Evolutionary conservation across 2,329 filamentous ascomycete genomes (phyloP).

Genomic region (Gaeumannomyces sp.): DNA sequence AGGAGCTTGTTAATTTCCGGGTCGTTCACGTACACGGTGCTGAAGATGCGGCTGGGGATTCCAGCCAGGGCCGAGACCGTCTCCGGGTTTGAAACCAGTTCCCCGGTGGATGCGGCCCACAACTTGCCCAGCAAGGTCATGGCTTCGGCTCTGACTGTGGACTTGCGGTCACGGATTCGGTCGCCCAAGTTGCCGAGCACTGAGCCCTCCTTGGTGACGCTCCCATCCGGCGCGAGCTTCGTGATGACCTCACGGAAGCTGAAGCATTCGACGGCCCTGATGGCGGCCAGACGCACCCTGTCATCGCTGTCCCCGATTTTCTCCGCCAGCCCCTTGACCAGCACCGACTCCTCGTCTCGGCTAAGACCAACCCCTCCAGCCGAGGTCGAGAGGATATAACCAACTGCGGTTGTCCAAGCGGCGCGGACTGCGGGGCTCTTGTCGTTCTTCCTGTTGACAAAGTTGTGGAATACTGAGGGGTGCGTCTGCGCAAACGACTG

Average conservation of each 20-base stretch:
- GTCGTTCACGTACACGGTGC: slow-evolving; percentile 86
- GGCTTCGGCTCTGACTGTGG: slow-evolving; percentile 74
- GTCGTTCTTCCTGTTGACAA: slow-evolving; percentile 79
- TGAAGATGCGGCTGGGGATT: slow-evolving; percentile 79
- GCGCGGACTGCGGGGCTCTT: slow-evolving; percentile 77
- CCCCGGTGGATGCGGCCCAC: slow-evolving; percentile 89
- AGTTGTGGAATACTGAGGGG: slow-evolving; percentile 71
- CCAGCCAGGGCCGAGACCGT: slow-evolving; percentile 69
- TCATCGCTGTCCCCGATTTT: slow-evolving; percentile 87
- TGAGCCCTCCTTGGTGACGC: slow-evolving; percentile 68
- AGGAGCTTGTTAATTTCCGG: slow-evolving; percentile 76
- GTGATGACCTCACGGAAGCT: slow-evolving; percentile 72
- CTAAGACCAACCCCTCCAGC: slow-evolving; percentile 85
- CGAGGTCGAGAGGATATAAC: slow-evolving; percentile 83
- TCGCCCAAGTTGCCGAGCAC: slow-evolving; percentile 78
- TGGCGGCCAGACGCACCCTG: slow-evolving; percentile 81
- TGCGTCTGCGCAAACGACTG: slow-evolving; percentile 87
- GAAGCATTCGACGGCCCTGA: slow-evolving; percentile 77
- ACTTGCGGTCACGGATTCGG: slow-evolving; percentile 79
- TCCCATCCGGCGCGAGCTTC: slow-evolving; percentile 72
- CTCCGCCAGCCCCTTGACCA: slow-evolving; percentile 69
- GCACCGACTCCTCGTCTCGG: slow-evolving; percentile 68
- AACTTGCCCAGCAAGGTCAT: slow-evolving; percentile 79
- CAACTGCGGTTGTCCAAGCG: slow-evolving; percentile 78
- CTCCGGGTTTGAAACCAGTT: slow-evolving; percentile 79